Conservation (phyloP, 768 basidiomycete species). For the Roridomyces roridus region DNA sequence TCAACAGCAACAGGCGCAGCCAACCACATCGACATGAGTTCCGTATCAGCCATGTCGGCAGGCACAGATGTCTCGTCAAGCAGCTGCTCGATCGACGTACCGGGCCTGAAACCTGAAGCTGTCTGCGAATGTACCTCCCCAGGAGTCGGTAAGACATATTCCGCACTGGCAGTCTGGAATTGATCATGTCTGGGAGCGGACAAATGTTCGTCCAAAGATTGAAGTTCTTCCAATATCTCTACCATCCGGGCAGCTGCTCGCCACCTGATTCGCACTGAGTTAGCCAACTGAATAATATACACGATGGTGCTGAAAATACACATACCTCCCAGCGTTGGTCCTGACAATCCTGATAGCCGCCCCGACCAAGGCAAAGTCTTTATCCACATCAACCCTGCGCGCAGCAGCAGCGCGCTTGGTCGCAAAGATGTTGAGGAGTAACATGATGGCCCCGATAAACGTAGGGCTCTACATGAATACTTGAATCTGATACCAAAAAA, state of each 20-base stretch:
- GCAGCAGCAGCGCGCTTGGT: conserved; percentile 5
- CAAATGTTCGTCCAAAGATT: not conserved
- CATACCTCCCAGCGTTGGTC: conserved; percentile 6
- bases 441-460: conserved; percentile 14
- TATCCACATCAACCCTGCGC: conserved; percentile 1
- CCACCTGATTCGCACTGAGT: not conserved
- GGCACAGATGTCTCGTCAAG: too few species aligned
- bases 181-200: too few species aligned
- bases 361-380: not conserved
- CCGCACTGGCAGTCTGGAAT: too few species aligned
- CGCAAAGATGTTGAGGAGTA: conserved; percentile 13
- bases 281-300: not conserved
- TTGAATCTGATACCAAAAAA: not conserved
- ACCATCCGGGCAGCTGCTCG: not conserved
- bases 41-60: too few species aligned
- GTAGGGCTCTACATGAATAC: conserved; percentile 4
- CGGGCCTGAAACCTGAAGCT: too few species aligned
- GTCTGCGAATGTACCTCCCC: too few species aligned
- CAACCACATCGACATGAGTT: too few species aligned
- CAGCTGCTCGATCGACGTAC: too few species aligned
- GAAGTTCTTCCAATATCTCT: not conserved
- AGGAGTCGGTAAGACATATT: too few species aligned
- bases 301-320: not conserved
- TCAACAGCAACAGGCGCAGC: too few species aligned
- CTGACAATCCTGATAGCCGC: conserved; percentile 13